Percentiles rank a stretch among this genome's conserved stretches.
Conservation (phyloP, 306 rosid species). For the Citrullus amarus region DNA sequence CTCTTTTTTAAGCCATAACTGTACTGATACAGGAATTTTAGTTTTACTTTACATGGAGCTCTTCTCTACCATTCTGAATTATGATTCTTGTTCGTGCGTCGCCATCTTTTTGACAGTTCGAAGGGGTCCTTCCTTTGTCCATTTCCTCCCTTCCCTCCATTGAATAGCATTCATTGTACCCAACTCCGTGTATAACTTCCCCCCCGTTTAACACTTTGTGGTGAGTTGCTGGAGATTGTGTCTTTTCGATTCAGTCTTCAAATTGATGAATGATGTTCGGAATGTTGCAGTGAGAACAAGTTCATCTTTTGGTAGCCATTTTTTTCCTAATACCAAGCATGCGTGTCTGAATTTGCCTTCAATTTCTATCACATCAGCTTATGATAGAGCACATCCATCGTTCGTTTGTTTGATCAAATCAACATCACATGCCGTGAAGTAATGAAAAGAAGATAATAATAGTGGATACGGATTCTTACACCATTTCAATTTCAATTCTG, state of each 20-base stretch:
- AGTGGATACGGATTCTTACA: background rate
- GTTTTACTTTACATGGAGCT: conserved; percentile 7
- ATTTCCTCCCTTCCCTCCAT: background rate
- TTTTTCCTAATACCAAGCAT: background rate
- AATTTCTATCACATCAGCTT: background rate
- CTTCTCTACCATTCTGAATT: background rate
- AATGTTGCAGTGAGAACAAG: background rate
- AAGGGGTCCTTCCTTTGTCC: conserved; percentile 7
- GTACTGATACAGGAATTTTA: conserved; percentile 8
- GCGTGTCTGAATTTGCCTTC: background rate
- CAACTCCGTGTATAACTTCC: background rate
- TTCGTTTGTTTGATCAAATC: background rate
- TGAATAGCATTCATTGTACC: conserved; percentile 8
- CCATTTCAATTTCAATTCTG: conserved; percentile 6
- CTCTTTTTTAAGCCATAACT: background rate
- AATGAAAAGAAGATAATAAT: background rate
- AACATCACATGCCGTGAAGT: background rate
- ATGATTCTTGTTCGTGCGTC: conserved; percentile 11
- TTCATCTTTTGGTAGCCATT: background rate
- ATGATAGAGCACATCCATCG: background rate
- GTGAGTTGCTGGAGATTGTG: background rate
- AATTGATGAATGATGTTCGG: too few relatives aligned
- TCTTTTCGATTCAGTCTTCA: too few relatives aligned
- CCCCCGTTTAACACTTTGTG: background rate
- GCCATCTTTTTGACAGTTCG: conserved; percentile 12